These are phyloP conservation scores for Calendula officinalis DNA, from an alignment of 129 eudicot genomes.

Conservation along the genomic window DNA sequence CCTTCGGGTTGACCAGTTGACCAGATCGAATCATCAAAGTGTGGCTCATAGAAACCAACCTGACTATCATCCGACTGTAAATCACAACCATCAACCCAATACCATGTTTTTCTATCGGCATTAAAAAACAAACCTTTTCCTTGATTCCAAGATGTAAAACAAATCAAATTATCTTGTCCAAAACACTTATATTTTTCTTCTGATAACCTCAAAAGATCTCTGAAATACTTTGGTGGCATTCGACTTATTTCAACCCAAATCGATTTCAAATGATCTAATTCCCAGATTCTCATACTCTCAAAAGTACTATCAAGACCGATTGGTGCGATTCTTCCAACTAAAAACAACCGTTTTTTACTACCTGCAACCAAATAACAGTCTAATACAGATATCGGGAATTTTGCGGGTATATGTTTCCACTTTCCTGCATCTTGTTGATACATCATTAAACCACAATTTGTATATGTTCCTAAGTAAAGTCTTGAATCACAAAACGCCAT, in stretches of 20 bases:
- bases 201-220: slow-evolving; percentile 88
- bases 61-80: slow-evolving; percentile 91
- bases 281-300: slow-evolving; percentile 99
- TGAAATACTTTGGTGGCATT: slow-evolving; percentile 93
- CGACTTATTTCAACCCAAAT: slow-evolving; percentile 92
- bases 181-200: slow-evolving; percentile 96
- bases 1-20: background rate
- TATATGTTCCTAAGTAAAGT: slow-evolving; percentile 81
- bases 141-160: slow-evolving; percentile 99
- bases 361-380: slow-evolving; percentile 97
- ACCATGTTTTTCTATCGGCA: slow-evolving; percentile 89
- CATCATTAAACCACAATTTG: slow-evolving; percentile 97
- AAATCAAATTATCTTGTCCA: slow-evolving; percentile 92
- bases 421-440: slow-evolving; percentile 79
- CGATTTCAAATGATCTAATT: slow-evolving; percentile 75
- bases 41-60: slow-evolving; percentile 96
- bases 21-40: slow-evolving; percentile 72
- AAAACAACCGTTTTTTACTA: slow-evolving; percentile 69
- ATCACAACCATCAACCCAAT: slow-evolving; percentile 97
- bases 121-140: slow-evolving; percentile 92
- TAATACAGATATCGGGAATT: slow-evolving; percentile 81
- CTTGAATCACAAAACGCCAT: slow-evolving; percentile 99
- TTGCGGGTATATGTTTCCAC: slow-evolving; percentile 98
- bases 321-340: slow-evolving; percentile 72
- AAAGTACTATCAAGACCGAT: slow-evolving; percentile 81